Evolutionary conservation across 176 grass and related monocot genomes (phyloP).

Genomic region (Cenchrus americanus): DNA sequence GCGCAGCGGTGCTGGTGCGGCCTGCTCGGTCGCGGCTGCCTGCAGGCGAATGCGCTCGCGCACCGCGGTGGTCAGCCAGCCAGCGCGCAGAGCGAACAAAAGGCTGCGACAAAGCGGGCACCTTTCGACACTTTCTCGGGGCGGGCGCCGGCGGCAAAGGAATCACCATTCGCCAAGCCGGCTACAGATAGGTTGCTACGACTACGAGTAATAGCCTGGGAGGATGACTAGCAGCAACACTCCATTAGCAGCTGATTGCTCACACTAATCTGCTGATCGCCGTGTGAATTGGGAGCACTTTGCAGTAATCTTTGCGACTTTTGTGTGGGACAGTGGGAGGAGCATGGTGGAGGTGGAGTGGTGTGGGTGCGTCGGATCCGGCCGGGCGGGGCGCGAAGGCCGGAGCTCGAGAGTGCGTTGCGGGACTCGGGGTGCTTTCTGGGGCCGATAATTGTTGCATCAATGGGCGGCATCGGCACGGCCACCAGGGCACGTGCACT

Average conservation of each 20-base stretch:
- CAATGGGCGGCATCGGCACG: constrained; percentile 32
- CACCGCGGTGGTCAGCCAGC: not conserved
- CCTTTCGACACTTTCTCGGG: constrained; percentile 45
- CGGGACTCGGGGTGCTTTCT: not conserved
- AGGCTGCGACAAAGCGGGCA: constrained; percentile 36
- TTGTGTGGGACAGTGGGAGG: not conserved
- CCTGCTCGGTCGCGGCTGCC: not conserved
- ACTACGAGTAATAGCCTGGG: no score
- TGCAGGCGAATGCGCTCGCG: not conserved
- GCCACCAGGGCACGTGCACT: not conserved
- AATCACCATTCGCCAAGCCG: not conserved
- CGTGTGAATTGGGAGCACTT: not conserved
- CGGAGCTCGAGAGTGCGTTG: not conserved
- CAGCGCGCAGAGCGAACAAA: not conserved
- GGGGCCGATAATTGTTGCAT: constrained; percentile 36
- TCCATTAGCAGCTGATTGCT: constrained; percentile 14
- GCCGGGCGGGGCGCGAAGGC: not conserved
- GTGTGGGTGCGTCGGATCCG: not conserved
- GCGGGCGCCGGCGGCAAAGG: constrained; percentile 11
- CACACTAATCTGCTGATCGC: not conserved
- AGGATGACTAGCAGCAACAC: not conserved
- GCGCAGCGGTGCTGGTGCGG: not conserved
- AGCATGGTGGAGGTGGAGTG: not conserved
- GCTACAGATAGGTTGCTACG: not conserved
- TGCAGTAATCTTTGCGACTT: not conserved